Conservation (phyloP, 768 basidiomycete genomes). For the Cystobasidium tubakii region DNA sequence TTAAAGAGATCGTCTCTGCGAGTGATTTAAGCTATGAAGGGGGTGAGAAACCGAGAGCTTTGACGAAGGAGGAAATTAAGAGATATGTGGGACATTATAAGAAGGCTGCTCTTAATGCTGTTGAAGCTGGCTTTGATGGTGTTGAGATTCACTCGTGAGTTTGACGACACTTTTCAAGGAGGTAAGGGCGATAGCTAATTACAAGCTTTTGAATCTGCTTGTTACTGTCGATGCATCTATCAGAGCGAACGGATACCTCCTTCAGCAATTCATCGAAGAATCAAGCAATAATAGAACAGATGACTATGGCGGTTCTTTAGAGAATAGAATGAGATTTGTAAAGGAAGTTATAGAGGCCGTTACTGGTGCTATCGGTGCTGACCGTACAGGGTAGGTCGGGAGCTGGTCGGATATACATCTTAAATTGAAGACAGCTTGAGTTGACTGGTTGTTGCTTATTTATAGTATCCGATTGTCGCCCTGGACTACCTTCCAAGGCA, state of each 20-base stretch:
- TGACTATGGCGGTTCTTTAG: conserved; percentile 63
- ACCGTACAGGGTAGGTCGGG: conserved; percentile 56
- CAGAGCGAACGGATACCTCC: conserved; percentile 41
- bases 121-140: conserved; percentile 66
- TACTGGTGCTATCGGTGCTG: conserved; percentile 55
- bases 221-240: too few relatives aligned
- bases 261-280: conserved; percentile 45
- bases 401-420: conserved; percentile 50
- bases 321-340: conserved; percentile 58
- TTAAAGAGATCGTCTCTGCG: conserved; percentile 33
- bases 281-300: conserved; percentile 44
- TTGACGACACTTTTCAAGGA: too few relatives aligned
- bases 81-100: conserved; percentile 54
- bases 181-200: too few relatives aligned
- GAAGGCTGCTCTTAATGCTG: conserved; percentile 58
- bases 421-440: too few relatives aligned
- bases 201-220: too few relatives aligned
- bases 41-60: conserved; percentile 33
- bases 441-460: not conserved
- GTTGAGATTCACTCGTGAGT: conserved; percentile 56
- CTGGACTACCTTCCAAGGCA: conserved; percentile 35
- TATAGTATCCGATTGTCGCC: conserved; percentile 24
- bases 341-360: conserved; percentile 59
- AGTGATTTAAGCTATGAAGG: conserved; percentile 6
- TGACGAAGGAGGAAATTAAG: conserved; percentile 53